Evolutionary conservation across 2,329 filamentous ascomycete species (phyloP).

Genomic region (Dactylellina leptospora): DNA sequence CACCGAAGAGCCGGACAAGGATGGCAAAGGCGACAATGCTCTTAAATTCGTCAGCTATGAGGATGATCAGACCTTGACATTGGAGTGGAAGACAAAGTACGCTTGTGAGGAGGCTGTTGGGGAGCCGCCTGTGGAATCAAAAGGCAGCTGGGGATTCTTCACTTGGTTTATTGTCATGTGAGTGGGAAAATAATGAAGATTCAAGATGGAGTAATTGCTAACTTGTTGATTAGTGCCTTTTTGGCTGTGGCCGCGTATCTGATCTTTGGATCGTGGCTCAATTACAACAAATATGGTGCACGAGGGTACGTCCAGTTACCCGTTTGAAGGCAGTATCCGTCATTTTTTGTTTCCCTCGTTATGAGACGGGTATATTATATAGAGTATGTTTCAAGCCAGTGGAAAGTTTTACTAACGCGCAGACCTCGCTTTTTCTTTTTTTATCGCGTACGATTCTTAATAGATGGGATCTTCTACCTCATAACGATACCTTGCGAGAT

Average conservation of each 20-base stretch:
- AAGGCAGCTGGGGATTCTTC: constrained; percentile 86
- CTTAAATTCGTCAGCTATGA: constrained; percentile 80
- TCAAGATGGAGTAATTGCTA: not conserved
- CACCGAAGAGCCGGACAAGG: constrained; percentile 61
- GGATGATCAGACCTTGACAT: constrained; percentile 70
- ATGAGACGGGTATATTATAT: constrained; percentile 29
- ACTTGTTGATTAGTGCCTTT: constrained; percentile 72
- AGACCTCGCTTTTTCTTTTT: constrained; percentile 25
- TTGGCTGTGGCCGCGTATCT: constrained; percentile 85
- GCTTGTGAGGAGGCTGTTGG: constrained; percentile 72
- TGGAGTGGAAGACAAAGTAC: constrained; percentile 88
- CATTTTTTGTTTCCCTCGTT: constrained; percentile 20
- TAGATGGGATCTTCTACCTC: constrained; percentile 89
- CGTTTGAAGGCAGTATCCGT: constrained; percentile 42
- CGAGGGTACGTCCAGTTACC: constrained; percentile 64
- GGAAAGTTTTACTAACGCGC: constrained; percentile 53
- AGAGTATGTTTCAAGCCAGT: constrained; percentile 38
- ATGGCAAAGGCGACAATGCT: constrained; percentile 60
- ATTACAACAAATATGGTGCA: constrained; percentile 96
- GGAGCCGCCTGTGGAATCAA: constrained; percentile 62
- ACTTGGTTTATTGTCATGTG: constrained; percentile 96
- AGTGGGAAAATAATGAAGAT: constrained; percentile 61
- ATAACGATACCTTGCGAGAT: constrained; percentile 90
- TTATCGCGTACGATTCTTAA: constrained; percentile 38
- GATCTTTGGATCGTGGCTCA: constrained; percentile 98